Base-by-base conservation (phyloP, 352 stramenopile genomes). In the Phytophthora sojae region DNA sequence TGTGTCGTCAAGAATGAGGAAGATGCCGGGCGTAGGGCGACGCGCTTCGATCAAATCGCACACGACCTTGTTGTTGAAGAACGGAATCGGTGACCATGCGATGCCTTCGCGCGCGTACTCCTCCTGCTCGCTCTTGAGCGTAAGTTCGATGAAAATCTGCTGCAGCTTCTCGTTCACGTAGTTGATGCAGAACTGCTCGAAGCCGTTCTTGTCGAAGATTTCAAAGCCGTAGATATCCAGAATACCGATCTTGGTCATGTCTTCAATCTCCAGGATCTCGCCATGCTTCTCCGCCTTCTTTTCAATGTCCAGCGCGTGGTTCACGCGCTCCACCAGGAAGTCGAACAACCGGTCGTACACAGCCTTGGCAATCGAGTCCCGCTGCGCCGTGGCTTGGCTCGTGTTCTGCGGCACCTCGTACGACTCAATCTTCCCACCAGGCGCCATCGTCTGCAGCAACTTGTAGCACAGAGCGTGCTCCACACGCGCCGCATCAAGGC, bases 141-240 rank as follows among this genome's bases (percentile, higher is more conserved):
- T 96, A 6, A 98, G 88, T 61, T 97, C 90, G 59, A 98, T 98
- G 73, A 97, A 97, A 67, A 96, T 89, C 54, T 95, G 88, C 77
- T 98, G 94, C 44, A 98, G 83, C 75, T 97, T 98, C 65, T 98
- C 94, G 76, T 98, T 98, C 55, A 95, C 93, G 56, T 96, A 98
- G 76, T 98, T 98, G 86, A 98, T 98, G 64, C 94, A 98, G 49
- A 98, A 96, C 72, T 99, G 96, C 72, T 98, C 94, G 71, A 98
- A 98, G 15, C 86, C 92, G 71, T 99, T 99, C 42, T 90, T 91
- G 55, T 97, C 82, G 62, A 99, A 99, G 21, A 93, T 92, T 73
- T 99, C 97, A 83, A 99, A 99, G 1, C 97, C 96, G 72, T 98
- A 99, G 63, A 99, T 98, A 71, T 99, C 97, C 39, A 99, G 79